Evolutionary conservation across 352 stramenopile genomes (phyloP).

Genomic region (Globisporangium alternatum): DNA sequence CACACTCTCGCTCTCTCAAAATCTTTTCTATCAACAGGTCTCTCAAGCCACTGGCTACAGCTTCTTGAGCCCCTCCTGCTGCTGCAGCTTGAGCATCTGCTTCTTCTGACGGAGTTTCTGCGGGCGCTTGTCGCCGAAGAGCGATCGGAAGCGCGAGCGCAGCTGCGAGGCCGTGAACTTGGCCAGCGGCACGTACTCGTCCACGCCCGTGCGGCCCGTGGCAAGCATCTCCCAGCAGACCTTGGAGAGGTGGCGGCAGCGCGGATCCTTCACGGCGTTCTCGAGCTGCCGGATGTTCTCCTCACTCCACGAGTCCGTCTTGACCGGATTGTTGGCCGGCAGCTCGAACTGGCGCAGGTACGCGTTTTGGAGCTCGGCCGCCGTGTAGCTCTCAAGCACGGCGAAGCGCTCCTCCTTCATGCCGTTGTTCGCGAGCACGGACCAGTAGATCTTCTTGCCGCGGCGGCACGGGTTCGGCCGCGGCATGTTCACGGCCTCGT

Average conservation of each 20-base stretch:
- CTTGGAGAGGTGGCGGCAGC: conserved; percentile 70
- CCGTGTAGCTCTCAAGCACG: conserved; percentile 56
- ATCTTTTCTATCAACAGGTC: neutral
- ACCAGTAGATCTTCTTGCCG: conserved; percentile 77
- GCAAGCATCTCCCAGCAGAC: conserved; percentile 80
- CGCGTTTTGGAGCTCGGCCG: conserved; percentile 63
- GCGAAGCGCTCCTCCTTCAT: conserved; percentile 67
- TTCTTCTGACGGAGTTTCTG: conserved; percentile 70
- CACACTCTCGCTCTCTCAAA: neutral
- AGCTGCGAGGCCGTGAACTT: conserved; percentile 79
- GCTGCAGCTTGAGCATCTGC: conserved; percentile 56
- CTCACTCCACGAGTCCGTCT: conserved; percentile 65
- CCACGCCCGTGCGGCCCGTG: conserved; percentile 61
- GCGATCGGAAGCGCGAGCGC: conserved; percentile 69
- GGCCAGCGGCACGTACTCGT: conserved; percentile 63
- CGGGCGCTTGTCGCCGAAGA: conserved; percentile 75
- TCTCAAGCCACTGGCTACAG: neutral
- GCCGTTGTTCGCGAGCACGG: conserved; percentile 58
- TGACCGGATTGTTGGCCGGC: conserved; percentile 36
- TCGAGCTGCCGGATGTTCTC: conserved; percentile 70
- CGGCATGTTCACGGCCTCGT: conserved; percentile 70
- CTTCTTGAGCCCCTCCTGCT: conserved; percentile 30
- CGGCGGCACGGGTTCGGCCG: conserved; percentile 69
- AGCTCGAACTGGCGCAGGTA: conserved; percentile 69
- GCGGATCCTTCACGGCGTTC: conserved; percentile 65